Evolutionary conservation across 768 basidiomycete genomes (phyloP), one percentile per base, ranked within the genome.

Genomic region (Tricholoma furcatifolium): DNA sequence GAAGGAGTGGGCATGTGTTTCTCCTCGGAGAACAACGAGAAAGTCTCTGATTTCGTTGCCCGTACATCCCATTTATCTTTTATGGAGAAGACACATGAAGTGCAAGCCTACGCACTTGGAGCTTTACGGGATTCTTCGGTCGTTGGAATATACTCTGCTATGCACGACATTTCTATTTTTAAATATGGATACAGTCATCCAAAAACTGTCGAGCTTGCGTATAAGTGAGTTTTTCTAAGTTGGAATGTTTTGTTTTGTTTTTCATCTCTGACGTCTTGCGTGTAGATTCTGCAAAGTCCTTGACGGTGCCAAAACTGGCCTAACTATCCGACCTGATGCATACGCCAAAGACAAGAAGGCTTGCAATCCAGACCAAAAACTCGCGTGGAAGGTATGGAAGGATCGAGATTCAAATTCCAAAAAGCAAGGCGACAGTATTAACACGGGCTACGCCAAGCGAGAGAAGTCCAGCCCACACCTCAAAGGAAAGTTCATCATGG

Each of bases 251-350:
- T 18, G 46, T 48, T n/a, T 4, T n/a, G 18, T 2, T 21, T 54
- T 35, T 34, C 23, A 27, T 30, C n/a, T 32, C 2, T 4, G n/a
- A 24, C 20, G 38, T 6, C 35, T 17, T 23, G 31, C 14, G 3
- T 31, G 4, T 39, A 78, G 78, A 57, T 80, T 78, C 52, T 75
- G 78, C 54, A 76, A 74, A 38, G 70, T 80, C 10, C 74, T 88
- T 1, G 86, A 88, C 58, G 78, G 80, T 1, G 59, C 77, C 7
- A 88, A 88, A 58, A 82, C 81, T 7, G 86, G 86, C 0, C 70
- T 78, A 46, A 69, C 67, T 1, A 71, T 87, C 35, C 60, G 61
- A 6, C 63, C 61, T 0, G 60, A 68, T 0, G 61, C 71, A 14
- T 63, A 72, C n/a, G 52, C 51, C 12, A 51, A 50, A 0, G 76